These are phyloP conservation scores for Candida sanyiensis DNA, from an alignment of 805 yeast species.

Conservation along the genomic window DNA sequence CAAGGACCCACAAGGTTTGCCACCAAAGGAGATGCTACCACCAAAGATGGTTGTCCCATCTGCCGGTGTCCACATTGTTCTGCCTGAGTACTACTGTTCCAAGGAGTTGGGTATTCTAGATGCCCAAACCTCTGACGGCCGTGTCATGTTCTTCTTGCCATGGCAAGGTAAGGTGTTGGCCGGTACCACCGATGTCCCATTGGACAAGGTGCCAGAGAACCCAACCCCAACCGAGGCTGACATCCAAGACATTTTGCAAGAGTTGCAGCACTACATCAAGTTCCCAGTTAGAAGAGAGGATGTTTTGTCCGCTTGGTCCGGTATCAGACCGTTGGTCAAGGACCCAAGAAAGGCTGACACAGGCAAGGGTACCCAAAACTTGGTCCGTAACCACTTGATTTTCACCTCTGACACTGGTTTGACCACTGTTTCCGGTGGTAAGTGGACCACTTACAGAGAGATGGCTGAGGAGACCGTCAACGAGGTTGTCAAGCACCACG, in stretches of 20 bases:
- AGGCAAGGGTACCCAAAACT: slow-evolving; percentile 65
- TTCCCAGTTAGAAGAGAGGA: slow-evolving; percentile 87
- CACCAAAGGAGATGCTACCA: slow-evolving; percentile 43
- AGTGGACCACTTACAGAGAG: slow-evolving; percentile 97
- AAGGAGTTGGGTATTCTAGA: slow-evolving; percentile 82
- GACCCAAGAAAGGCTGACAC: slow-evolving; percentile 53
- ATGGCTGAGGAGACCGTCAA: slow-evolving; percentile 95
- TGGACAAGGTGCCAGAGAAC: slow-evolving; percentile 59
- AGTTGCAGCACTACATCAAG: slow-evolving; percentile 83
- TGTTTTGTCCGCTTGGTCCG: slow-evolving; percentile 94
- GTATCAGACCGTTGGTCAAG: slow-evolving; percentile 89
- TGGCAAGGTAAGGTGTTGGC: slow-evolving; percentile 97
- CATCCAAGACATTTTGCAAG: slow-evolving; percentile 79
- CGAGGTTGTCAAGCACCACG: slow-evolving; percentile 51
- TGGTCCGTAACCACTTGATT: slow-evolving; percentile 85
- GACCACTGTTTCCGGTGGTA: slow-evolving; percentile 91
- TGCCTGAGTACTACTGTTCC: slow-evolving; percentile 92
- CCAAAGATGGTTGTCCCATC: slow-evolving; percentile 91
- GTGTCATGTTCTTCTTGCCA: slow-evolving; percentile 95
- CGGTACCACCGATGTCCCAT: slow-evolving; percentile 93
- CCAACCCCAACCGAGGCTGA: slow-evolving; percentile 88
- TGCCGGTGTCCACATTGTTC: slow-evolving; percentile 86
- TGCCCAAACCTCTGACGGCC: slow-evolving; percentile 89
- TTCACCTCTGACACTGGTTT: slow-evolving; percentile 68
- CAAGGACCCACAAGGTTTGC: slow-evolving; percentile 56